Base-by-base conservation (phyloP, 1,284 basidiomycete genomes). In the Lentinus polychrous region DNA sequence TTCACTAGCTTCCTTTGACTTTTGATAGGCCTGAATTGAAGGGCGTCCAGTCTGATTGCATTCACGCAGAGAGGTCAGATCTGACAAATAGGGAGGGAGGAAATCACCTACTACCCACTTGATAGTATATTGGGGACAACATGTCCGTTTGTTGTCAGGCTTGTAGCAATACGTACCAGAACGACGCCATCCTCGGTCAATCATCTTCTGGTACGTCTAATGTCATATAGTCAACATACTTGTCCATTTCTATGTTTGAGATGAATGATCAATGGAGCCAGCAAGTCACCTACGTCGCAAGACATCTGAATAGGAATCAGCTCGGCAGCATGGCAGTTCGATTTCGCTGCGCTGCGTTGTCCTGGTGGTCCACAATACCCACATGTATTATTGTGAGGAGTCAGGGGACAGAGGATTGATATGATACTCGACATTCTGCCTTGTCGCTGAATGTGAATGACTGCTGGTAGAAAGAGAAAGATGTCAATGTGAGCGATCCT, bases 81-180 rank as follows among this genome's bases (percentile, higher is more conserved):
- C 10, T 27, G 27, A 27, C 27, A 27, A 10, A 27, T 4, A 27
- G 10, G 27, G 10, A 10, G 27, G 27, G 10, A 27, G 10, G 27
- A 10, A 27, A 27, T 27, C 27, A 27, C 27, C 27, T 42, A 37
- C 43, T 46, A 61, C 68, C 45, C 56, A 88, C 79, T 80, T 86
- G 64, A 96, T 96, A 0, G 93, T 91, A 62, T 94, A 95, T 55
- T 92, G 90, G 0, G 93, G 91, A 63, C 94, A 97, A 63, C 94
- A 97, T 3, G 91, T 88, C 7, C 70, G 66, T 53, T 71, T 76
- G 67, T 94, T 74, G 63, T 94, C 82, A 2, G 93, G 92, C 56
- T 91, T 91, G 65, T 88, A 91, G 60, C 87, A 81, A 64, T 83
- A 91, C 20, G 71, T 74, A 59, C 91, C 91, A 43, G 87, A 91